Evolutionary conservation across 371 early-diverging fungal species (phyloP), one percentile per base, ranked within the genome.

Genomic region (Mortierella sp.): DNA sequence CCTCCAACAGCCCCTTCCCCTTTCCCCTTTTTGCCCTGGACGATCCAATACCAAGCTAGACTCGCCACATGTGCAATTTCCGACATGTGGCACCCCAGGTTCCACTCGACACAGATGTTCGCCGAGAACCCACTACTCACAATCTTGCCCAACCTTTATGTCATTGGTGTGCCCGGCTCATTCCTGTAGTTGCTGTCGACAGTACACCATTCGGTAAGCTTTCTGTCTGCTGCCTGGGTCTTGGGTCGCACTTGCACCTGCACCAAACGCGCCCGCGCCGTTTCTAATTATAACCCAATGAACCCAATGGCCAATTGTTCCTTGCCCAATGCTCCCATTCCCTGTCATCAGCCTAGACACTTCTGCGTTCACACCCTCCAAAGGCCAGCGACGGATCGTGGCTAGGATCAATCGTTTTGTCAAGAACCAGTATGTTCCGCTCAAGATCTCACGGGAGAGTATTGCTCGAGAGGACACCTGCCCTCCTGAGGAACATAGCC

Each of bases 361-460:
- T 9, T 67, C 48, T 7, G 60, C 78, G 44, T 91, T 88, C 54
- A 63, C 67, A 31, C 57, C 78, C 13, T 79, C 84, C 17, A 92
- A 92, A 71, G 83, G 88, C 9, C 93, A 93, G 63, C 82, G 88
- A 47, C 89, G 91, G 54, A 79, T 89, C 6, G 55, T 92, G 0
- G 81, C 81, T 54, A 88, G 86, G 62, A 70, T 87, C 31, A 83
- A 85, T 58, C 83, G 85, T 22, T 88, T 68, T 61, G 60, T 89
- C 34, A 82, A 81, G 45, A 67, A 74, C 37, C 61, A 74, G 40
- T 74, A 74, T 37, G 57, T 64, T 6, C 76, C 76, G 24, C 60
- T 62, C 41, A 67, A 67, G 44, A 67, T 67, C 49, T 60, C 63
- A 4, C 56, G 64, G 13, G 71, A 64, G 22, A 70, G 71, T 44